Conservation (phyloP, 192 early-diverging fungal genomes). For the Piromyces sp. region DNA sequence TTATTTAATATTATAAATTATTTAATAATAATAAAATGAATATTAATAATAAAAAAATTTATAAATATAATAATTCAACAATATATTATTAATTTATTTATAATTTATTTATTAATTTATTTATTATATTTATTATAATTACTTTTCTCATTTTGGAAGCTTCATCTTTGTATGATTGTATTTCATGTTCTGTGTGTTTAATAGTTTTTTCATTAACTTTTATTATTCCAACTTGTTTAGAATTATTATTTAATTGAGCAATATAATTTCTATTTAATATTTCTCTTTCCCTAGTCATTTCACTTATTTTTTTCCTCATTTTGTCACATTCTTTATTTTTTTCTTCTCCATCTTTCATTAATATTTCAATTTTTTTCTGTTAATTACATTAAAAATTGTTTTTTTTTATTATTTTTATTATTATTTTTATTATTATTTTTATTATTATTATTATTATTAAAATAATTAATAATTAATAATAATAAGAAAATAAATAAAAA, state of each 20-base stretch:
- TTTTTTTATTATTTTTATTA: no score
- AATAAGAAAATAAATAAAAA: no score
- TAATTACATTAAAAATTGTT: no score
- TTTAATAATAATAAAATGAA: no score
- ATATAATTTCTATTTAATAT: background rate
- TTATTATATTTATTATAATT: background rate
- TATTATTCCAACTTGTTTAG: slow-evolving; percentile 26
- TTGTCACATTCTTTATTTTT: background rate
- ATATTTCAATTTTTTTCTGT: background rate
- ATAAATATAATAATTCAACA: no score
- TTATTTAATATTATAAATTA: background rate
- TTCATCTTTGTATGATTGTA: slow-evolving; percentile 38
- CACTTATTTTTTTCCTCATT: background rate
- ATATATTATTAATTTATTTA: no score
- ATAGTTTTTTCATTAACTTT: slow-evolving; percentile 42
- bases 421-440: no score
- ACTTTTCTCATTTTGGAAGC: slow-evolving; percentile 44
- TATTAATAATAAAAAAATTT: no score
- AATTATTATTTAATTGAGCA: background rate
- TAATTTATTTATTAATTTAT: no score
- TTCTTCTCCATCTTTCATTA: background rate
- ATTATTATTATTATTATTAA: no score
- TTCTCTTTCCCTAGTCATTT: background rate
- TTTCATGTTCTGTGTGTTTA: slow-evolving; percentile 39
- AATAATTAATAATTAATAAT: no score